Base-by-base conservation (phyloP, 768 basidiomycete species). In the Lentinula guzmanii region DNA sequence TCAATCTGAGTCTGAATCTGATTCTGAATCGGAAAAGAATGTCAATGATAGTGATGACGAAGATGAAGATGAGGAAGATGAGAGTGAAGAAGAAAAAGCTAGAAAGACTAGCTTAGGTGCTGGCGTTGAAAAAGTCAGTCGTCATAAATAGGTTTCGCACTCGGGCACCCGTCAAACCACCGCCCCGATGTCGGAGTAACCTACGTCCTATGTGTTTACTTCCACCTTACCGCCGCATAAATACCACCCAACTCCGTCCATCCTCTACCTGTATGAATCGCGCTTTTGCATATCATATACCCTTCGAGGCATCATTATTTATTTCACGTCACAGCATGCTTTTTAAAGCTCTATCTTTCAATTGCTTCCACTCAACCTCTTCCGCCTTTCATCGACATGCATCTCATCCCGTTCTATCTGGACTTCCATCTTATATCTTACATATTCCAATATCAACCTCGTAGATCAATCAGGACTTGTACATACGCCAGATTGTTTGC, bases 81-180 rank as follows among this genome's bases (percentile, higher is more conserved):
- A 65, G 4, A 56, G 43, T 24, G 50, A 57, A 24, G 48, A 50
- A 5, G 61, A 61, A 34, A 39, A 62, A 51, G 16, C 33, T 18
- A 67, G 74, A 46, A 75, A 69, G 62, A 74, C 75, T 13, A 66
- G 69, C 2, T 65, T 73, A 0, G 72, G 73, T 21, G 73, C 73
- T 8, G 74, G 74, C 7, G 70, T 74, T 18, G 74, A 74, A 63
- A 74, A 74, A 63, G 64, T 74, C 57, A 75, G 74, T 60, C 66
- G 70, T 54, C 74, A 75, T 60, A 65, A 72, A 41, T 60, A 39
- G 43, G 21, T 53, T 35, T 28, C 39, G 35, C 34, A 5, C 39
- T 55, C 37, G n/a, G 54, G 35, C 18, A 24, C n/a, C 54, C 39
- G 54, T 55, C 54, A 16, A 15, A 41, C 18, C 7, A 5, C 54